Conservation (phyloP, 768 basidiomycete species). For the Auricularia auricula-judae region DNA sequence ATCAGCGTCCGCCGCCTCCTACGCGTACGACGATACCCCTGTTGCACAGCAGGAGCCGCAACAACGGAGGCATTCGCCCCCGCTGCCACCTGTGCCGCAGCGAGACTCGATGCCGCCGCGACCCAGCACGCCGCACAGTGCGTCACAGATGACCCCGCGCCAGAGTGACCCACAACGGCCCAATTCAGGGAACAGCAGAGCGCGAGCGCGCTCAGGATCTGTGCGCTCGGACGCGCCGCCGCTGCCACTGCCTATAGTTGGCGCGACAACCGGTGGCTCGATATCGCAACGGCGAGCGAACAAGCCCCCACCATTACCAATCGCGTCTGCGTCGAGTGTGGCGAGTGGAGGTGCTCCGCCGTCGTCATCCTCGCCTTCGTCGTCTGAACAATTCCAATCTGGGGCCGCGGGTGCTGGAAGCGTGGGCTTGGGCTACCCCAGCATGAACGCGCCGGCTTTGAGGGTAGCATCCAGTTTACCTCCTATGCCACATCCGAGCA, state of each 20-base stretch:
- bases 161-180: not conserved
- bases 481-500: not conserved
- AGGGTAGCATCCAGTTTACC: not conserved
- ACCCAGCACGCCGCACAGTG: not conserved
- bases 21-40: not conserved
- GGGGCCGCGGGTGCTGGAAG: not conserved
- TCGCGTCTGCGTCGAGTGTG: slow-evolving; percentile 1
- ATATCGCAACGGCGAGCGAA: slow-evolving; percentile 61
- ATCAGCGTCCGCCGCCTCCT: not conserved
- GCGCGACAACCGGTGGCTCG: slow-evolving; percentile 49
- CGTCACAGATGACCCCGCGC: not conserved
- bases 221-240: not conserved
- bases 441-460: not conserved
- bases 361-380: slow-evolving; percentile 27
- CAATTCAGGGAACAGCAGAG: not conserved
- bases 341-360: slow-evolving; percentile 14
- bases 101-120: not conserved
- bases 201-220: not conserved
- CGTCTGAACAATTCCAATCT: slow-evolving; percentile 10
- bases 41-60: not conserved
- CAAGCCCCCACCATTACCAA: slow-evolving; percentile 46
- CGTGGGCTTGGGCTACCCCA: not conserved
- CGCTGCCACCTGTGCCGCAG: not conserved
- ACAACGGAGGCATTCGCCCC: not conserved
- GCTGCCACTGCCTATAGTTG: slow-evolving; percentile 35